phyloP scores from a whole-genome alignment of 2,329 filamentous ascomycete genomes.

The Fusarium foetens region DNA sequence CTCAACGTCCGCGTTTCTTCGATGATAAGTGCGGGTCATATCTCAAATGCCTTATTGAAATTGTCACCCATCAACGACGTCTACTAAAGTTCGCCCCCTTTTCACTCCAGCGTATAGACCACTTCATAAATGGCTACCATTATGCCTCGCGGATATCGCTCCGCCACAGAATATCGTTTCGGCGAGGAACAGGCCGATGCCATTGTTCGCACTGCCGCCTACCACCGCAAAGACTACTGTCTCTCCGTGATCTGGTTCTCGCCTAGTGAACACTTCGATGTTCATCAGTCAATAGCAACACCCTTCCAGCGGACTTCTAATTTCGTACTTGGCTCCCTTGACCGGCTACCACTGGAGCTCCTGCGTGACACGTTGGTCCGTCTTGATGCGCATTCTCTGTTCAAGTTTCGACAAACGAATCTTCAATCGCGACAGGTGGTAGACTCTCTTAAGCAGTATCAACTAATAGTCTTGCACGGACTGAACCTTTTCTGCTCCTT shows the following conservation, averaged over 20 bases:
- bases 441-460: conserved; percentile 45
- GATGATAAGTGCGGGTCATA: too few relatives aligned
- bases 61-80: not conserved
- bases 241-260: not conserved
- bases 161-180: not conserved
- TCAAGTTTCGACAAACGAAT: conserved; percentile 47
- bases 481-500: conserved; percentile 49
- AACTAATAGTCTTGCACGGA: conserved; percentile 38
- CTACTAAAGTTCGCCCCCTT: not conserved
- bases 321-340: not conserved
- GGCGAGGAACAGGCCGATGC: not conserved
- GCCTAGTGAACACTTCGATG: fast-evolving
- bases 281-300: not conserved
- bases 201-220: not conserved
- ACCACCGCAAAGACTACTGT: not conserved
- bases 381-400: conserved; percentile 48
- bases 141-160: not conserved
- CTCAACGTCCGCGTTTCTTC: fast-evolving
- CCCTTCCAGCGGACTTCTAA: not conserved
- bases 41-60: fast-evolving
- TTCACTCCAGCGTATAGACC: too few relatives aligned
- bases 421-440: conserved; percentile 41
- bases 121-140: fast-evolving
- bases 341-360: not conserved
- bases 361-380: conserved; percentile 38